phyloP scores from a whole-genome alignment of 2,329 filamentous ascomycete genomes.

The Fusarium armeniacum region DNA sequence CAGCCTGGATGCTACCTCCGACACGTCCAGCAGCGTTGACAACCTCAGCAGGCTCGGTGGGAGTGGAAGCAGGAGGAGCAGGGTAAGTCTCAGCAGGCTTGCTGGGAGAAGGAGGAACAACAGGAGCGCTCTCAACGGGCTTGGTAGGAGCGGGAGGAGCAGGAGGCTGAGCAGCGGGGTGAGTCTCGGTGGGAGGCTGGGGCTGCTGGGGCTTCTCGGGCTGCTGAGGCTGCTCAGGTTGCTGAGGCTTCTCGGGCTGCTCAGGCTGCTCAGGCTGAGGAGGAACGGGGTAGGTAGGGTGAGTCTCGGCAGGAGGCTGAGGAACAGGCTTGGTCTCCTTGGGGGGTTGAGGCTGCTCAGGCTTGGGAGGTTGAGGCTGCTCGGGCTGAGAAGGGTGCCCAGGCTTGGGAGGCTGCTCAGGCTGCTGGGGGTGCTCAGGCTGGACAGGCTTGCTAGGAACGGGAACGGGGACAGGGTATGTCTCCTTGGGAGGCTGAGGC shows the following conservation, averaged over 20 bases:
- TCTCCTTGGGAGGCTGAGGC: constrained; percentile 32
- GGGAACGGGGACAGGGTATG: constrained; percentile 10
- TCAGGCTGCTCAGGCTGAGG: constrained; percentile 10
- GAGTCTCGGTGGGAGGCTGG: constrained; percentile 4
- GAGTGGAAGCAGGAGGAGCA: constrained; percentile 12
- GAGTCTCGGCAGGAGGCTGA: constrained; percentile 14
- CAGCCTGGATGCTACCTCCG: constrained; percentile 16
- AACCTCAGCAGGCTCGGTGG: constrained; percentile 1
- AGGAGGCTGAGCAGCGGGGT: constrained; percentile 12
- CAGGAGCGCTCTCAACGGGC: constrained; percentile 20
- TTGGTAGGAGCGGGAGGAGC: constrained; percentile 15
- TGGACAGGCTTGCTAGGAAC: constrained; percentile 5
- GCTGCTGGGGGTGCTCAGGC: constrained; percentile 8
- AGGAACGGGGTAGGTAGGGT: constrained; percentile 10
- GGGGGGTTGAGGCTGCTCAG: constrained; percentile 16
- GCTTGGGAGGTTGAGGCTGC: constrained; percentile 4
- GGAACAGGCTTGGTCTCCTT: constrained; percentile 20
- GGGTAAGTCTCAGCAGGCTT: constrained; percentile 18
- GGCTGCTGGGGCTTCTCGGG: constrained; percentile 12
- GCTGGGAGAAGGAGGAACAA: constrained; percentile 11
- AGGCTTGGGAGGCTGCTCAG: constrained; percentile 15
- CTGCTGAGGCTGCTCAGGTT: constrained; percentile 10
- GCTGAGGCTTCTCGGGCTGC: constrained; percentile 8
- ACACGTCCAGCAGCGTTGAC: constrained; percentile 34
- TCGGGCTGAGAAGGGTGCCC: not conserved